Conservation (phyloP, 352 stramenopile genomes). For the Phytophthora lateralis region DNA sequence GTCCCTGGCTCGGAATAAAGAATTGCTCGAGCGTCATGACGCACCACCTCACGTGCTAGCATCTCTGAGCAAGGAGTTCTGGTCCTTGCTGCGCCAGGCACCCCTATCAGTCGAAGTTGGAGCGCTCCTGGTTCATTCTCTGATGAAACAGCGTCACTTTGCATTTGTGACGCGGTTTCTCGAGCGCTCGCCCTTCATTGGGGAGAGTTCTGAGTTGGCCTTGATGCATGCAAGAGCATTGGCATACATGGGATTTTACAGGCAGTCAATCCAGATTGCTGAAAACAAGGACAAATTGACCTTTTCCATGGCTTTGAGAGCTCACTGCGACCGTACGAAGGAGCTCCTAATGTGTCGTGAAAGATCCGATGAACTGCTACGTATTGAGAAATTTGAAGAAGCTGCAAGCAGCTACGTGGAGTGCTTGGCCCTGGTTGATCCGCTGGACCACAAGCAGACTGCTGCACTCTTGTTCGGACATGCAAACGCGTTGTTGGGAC, state of each 20-base stretch:
- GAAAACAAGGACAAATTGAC: neutral
- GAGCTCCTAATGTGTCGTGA: constrained; percentile 23
- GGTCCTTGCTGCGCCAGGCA: constrained; percentile 18
- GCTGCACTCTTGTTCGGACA: constrained; percentile 29
- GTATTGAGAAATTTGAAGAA: constrained; percentile 13
- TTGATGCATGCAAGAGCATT: constrained; percentile 33
- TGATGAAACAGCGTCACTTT: constrained; percentile 30
- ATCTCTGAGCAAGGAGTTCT: constrained; percentile 30
- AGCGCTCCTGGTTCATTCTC: constrained; percentile 15
- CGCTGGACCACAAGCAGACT: constrained; percentile 14
- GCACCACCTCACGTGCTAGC: constrained; percentile 25
- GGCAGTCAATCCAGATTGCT: constrained; percentile 24
- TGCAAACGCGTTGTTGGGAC: constrained; percentile 24
- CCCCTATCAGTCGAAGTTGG: constrained; percentile 33
- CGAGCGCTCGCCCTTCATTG: constrained; percentile 18
- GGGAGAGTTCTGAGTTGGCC: constrained; percentile 23
- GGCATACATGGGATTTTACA: constrained; percentile 23
- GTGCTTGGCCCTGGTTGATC: constrained; percentile 28
- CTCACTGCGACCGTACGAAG: constrained; percentile 15
- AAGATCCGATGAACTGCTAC: constrained; percentile 25
- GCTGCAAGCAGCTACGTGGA: constrained; percentile 25
- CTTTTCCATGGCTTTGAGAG: constrained; percentile 2
- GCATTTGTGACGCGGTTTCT: constrained; percentile 23
- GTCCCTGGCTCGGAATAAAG: constrained; percentile 10
- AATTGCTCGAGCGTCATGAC: constrained; percentile 23